Evolutionary conservation across 176 grass and related monocot genomes (phyloP).

Genomic region (Oryza officinalis): DNA sequence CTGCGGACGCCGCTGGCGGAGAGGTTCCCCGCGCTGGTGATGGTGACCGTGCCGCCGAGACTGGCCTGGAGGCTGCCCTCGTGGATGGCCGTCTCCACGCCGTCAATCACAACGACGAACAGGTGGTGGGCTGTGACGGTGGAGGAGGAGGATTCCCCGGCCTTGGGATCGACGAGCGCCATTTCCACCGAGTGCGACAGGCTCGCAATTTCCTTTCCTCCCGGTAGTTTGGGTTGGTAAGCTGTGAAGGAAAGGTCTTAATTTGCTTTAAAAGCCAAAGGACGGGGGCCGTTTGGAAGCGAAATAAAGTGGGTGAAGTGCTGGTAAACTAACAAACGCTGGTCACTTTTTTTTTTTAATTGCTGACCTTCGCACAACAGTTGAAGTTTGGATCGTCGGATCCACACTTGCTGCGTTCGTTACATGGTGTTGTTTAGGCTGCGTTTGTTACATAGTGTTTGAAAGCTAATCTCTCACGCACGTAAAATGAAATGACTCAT

Average conservation of each 20-base stretch:
- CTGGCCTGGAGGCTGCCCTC: conserved; percentile 49
- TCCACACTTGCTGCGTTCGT: no score
- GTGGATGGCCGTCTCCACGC: conserved; percentile 51
- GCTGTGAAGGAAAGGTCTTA: neutral
- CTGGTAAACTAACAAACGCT: neutral
- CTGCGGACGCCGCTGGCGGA: conserved; percentile 41
- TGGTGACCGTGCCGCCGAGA: conserved; percentile 49
- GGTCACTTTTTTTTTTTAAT: no score
- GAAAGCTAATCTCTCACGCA: no score
- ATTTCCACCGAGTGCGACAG: conserved; percentile 17
- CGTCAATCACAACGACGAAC: conserved; percentile 51
- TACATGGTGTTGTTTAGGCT: no score
- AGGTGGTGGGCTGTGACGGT: neutral
- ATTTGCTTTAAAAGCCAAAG: neutral
- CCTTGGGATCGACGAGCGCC: conserved; percentile 34
- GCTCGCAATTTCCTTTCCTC: conserved; percentile 20
- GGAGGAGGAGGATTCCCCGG: conserved; percentile 38
- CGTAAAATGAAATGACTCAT: no score
- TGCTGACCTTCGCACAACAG: no score
- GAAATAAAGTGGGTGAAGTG: neutral
- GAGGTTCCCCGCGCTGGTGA: conserved; percentile 48
- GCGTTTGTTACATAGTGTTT: no score
- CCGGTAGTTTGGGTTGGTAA: conserved; percentile 13
- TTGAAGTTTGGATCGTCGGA: no score
- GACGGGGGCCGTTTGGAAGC: neutral